Conservation (phyloP, 2,329 filamentous ascomycete species). For the Aspergillus sp. region DNA sequence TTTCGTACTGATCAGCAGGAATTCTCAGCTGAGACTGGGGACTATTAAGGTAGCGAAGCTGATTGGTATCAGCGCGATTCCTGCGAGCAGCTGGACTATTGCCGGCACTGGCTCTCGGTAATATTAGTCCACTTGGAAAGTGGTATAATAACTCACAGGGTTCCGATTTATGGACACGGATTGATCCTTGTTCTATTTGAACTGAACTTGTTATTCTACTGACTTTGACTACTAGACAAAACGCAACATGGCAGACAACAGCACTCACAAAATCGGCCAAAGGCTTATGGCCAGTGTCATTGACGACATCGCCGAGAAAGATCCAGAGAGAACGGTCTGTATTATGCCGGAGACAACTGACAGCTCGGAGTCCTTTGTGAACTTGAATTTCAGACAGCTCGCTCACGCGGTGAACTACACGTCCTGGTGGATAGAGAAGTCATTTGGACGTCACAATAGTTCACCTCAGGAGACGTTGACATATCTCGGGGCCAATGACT, state of each 20-base stretch:
- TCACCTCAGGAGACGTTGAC: constrained; percentile 9
- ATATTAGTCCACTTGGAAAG: too few relatives aligned
- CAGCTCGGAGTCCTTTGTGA: constrained; percentile 4
- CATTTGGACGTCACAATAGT: constrained; percentile 8
- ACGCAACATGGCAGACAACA: not conserved
- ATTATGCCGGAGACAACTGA: constrained; percentile 3
- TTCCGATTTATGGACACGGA: too few relatives aligned
- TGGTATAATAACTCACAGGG: too few relatives aligned
- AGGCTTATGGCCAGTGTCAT: constrained; percentile 5
- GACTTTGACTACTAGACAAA: too few relatives aligned
- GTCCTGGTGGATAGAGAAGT: constrained; percentile 19
- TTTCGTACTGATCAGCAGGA: too few relatives aligned
- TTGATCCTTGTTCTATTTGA: too few relatives aligned
- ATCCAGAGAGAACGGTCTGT: constrained; percentile 5
- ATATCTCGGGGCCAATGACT: constrained; percentile 16
- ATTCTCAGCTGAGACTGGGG: too few relatives aligned
- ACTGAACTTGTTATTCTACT: too few relatives aligned
- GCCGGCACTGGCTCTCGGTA: too few relatives aligned
- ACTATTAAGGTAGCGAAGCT: too few relatives aligned
- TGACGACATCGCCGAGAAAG: constrained; percentile 4
- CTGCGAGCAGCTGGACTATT: too few relatives aligned
- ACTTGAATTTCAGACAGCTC: constrained; percentile 14
- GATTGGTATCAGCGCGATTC: too few relatives aligned
- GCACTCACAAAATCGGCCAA: not conserved
- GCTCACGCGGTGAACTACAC: constrained; percentile 15